Conservation (phyloP, 2,329 filamentous ascomycete species). For the Didymella arachidicola region DNA sequence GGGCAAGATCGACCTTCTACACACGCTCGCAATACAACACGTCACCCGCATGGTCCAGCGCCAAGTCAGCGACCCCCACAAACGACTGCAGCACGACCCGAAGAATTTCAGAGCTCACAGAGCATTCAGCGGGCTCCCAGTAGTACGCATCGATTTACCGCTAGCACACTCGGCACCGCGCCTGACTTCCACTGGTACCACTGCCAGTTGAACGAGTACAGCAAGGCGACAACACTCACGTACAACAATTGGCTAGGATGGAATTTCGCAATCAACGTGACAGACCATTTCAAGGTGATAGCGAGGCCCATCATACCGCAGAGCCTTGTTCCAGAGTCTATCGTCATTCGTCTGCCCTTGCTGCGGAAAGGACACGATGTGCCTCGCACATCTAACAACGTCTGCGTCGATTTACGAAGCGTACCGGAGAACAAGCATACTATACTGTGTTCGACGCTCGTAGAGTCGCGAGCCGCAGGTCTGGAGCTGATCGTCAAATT, state of each 20-base stretch:
- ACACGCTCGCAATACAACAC: not conserved
- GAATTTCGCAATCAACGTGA: not conserved
- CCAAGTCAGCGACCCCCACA: not conserved
- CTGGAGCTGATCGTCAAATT: slow-evolving; percentile 1
- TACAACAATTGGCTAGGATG: slow-evolving; percentile 6
- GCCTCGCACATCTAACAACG: not conserved
- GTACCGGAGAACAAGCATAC: not conserved
- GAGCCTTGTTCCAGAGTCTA: not conserved
- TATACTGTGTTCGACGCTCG: not conserved
- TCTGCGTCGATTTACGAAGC: not conserved
- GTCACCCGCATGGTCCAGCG: not conserved
- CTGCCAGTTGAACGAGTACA: not conserved
- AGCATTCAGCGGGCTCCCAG: not conserved
- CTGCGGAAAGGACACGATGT: not conserved
- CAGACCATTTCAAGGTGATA: not conserved
- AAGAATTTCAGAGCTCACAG: not conserved
- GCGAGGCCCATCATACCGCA: slow-evolving; percentile 1
- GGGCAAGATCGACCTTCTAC: not conserved
- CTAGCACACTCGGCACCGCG: not conserved
- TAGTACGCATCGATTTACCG: not conserved
- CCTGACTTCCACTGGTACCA: slow-evolving; percentile 4
- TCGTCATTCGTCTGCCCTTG: not conserved
- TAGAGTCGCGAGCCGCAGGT: not conserved
- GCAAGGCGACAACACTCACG: not conserved
- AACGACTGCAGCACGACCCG: not conserved